A percentile compares a stretch with the other conserved stretches of the same genome.
Evolutionary conservation across 108 stramenopile species (phyloP).

Genomic region (Hondaea fermentalgiana): DNA sequence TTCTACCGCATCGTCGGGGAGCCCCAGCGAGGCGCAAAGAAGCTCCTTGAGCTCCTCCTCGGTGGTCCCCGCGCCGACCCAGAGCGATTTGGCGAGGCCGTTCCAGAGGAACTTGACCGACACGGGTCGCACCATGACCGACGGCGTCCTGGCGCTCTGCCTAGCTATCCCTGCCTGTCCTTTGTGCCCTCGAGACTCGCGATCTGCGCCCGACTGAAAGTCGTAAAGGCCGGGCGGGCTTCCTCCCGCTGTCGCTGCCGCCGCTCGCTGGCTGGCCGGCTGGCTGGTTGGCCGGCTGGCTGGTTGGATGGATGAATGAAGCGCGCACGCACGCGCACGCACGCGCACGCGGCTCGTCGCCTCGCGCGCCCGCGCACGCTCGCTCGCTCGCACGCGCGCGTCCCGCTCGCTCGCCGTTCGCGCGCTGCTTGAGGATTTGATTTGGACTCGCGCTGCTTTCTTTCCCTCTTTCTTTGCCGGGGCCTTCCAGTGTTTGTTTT

Average conservation of each 20-base stretch:
- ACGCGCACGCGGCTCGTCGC: no score
- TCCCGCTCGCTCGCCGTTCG: no score
- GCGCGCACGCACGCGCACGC: no score
- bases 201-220: background rate
- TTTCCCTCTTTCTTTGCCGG: background rate
- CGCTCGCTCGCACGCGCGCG: no score
- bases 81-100: background rate
- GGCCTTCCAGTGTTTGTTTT: background rate
- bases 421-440: no score
- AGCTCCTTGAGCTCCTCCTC: background rate
- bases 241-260: no score
- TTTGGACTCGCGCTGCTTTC: no score
- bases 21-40: constrained; percentile 1
- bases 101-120: background rate
- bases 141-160: no score
- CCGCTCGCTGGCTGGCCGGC: no score
- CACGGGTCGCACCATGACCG: constrained; percentile 23
- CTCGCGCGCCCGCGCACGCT: no score
- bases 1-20: background rate
- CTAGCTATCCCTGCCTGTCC: background rate
- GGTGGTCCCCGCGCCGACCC: background rate
- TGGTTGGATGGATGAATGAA: no score
- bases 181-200: background rate
- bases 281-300: no score
- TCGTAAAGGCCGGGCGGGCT: background rate